Conservation (phyloP, 169 alveolate species). For the Cryptosporidium meleagridis region DNA sequence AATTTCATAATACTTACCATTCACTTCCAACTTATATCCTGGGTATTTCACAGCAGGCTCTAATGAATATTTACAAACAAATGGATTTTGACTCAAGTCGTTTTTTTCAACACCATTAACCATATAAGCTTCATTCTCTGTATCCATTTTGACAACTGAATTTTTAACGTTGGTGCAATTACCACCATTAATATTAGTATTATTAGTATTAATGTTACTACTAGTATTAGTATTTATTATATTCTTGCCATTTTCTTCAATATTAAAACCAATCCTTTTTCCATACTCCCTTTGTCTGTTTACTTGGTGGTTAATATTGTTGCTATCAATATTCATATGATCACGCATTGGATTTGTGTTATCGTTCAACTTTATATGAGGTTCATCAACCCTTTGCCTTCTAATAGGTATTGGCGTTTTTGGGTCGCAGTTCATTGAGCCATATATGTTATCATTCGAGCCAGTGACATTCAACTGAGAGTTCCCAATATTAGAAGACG, state of each 20-base stretch:
- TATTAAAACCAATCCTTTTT: conserved; percentile 61
- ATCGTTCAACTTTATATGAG: conserved; percentile 9
- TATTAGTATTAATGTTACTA: not conserved
- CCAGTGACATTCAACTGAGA: conserved; percentile 1
- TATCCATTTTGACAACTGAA: not conserved
- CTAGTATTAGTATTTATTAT: not conserved
- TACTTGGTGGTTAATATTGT: not conserved
- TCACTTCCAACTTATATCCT: conserved; percentile 69
- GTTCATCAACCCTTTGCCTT: conserved; percentile 33
- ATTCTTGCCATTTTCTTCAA: not conserved
- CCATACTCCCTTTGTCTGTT: conserved; percentile 27
- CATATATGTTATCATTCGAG: conserved; percentile 20
- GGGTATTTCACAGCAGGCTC: conserved; percentile 76
- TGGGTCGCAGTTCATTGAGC: conserved; percentile 29
- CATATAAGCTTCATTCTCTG: not conserved
- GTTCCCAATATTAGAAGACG: not conserved
- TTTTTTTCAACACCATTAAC: not conserved
- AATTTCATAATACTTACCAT: conserved; percentile 65
- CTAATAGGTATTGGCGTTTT: conserved; percentile 71
- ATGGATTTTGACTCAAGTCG: conserved; percentile 4
- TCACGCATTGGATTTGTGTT: not conserved
- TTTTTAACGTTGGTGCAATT: not conserved
- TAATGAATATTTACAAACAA: conserved; percentile 56
- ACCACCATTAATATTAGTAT: not conserved
- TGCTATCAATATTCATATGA: not conserved